Percentiles rank a stretch among this genome's conserved stretches.
Conservation (phyloP, 768 basidiomycete genomes). For the Lentinula lateritia region DNA sequence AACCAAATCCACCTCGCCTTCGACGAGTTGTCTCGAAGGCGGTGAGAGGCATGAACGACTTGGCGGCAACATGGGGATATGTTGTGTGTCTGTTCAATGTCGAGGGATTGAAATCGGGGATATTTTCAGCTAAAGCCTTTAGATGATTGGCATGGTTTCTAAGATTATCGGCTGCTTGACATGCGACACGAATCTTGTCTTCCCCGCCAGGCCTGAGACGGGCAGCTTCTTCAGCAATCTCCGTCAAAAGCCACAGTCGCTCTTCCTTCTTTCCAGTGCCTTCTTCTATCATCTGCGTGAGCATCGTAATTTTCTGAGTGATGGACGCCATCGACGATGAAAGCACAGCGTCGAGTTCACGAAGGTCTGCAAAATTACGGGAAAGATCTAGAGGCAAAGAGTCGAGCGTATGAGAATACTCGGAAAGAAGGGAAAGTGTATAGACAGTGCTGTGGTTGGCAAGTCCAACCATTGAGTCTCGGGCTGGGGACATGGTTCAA, state of each 20-base stretch:
- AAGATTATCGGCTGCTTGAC: constrained; percentile 85
- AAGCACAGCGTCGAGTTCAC: constrained; percentile 97
- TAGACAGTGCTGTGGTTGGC: constrained; percentile 35
- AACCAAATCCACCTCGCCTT: constrained; percentile 50
- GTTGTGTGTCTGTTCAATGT: constrained; percentile 56
- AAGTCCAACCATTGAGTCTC: not conserved
- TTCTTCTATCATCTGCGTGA: constrained; percentile 74
- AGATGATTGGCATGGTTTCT: constrained; percentile 60
- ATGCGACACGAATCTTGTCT: constrained; percentile 96
- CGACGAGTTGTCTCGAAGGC: constrained; percentile 62
- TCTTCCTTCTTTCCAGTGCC: constrained; percentile 56
- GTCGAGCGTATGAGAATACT: constrained; percentile 91
- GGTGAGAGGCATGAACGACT: constrained; percentile 57
- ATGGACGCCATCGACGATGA: constrained; percentile 82
- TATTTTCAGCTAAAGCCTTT: constrained; percentile 50
- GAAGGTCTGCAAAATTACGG: constrained; percentile 89
- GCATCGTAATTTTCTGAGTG: constrained; percentile 68
- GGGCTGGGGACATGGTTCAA: not conserved
- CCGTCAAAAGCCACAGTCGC: constrained; percentile 79
- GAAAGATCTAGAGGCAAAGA: constrained; percentile 92
- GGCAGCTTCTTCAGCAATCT: constrained; percentile 91
- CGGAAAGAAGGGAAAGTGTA: constrained; percentile 65
- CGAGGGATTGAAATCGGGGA: constrained; percentile 59
- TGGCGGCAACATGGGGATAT: constrained; percentile 71
- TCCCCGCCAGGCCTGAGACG: constrained; percentile 92